Conservation (phyloP, 306 rosid genomes). For the Cicer bijugum region DNA sequence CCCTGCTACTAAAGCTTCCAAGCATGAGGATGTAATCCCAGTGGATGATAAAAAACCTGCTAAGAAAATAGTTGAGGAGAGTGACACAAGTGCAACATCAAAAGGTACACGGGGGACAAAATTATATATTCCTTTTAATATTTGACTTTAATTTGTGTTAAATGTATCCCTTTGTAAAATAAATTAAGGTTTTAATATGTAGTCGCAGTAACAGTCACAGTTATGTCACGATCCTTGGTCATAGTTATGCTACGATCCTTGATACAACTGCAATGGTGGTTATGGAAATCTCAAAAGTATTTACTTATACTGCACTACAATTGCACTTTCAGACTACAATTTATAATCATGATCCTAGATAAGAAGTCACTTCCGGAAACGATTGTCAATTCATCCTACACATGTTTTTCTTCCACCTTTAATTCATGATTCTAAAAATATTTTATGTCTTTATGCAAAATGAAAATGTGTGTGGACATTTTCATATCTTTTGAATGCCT, state of each 20-base stretch:
- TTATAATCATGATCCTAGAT: neutral
- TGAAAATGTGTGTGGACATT: neutral
- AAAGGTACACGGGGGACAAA: conserved; percentile 50
- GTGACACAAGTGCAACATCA: conserved; percentile 41
- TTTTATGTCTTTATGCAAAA: neutral
- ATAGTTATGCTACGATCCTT: neutral
- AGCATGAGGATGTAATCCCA: conserved; percentile 41
- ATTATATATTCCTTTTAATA: neutral
- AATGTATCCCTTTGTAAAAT: neutral
- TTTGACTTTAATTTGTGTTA: neutral
- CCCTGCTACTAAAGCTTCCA: conserved; percentile 36
- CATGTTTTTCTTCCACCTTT: neutral
- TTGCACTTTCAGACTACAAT: neutral
- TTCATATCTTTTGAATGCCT: conserved; percentile 2
- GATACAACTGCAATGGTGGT: neutral
- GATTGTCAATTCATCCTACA: neutral
- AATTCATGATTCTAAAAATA: neutral
- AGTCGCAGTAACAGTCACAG: neutral
- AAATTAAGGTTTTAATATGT: neutral
- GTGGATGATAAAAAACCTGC: conserved; percentile 52
- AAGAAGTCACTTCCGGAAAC: too few relatives aligned
- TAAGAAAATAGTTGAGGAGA: conserved; percentile 43
- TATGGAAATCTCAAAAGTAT: neutral
- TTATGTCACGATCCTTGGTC: neutral
- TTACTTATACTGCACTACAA: neutral